phyloP scores from a whole-genome alignment of 192 early-diverging fungal genomes.

The Linnemannia schmuckeri region DNA sequence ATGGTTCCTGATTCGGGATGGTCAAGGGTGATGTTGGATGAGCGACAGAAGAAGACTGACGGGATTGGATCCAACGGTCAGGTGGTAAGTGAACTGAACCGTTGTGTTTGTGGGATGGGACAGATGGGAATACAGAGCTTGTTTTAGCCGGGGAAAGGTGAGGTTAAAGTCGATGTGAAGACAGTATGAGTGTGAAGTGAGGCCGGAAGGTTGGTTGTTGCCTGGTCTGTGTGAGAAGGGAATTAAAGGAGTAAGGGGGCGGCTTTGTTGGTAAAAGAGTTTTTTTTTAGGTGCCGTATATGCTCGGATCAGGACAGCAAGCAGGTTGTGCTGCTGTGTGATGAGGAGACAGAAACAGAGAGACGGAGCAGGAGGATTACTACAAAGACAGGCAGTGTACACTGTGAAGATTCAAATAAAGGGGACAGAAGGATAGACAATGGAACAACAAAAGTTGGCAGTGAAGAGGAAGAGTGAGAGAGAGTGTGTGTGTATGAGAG shows the following conservation, averaged over 20 bases:
- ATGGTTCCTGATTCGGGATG: neutral
- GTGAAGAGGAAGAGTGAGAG: neutral
- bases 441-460: neutral
- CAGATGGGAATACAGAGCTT: neutral
- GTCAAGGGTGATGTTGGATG: neutral
- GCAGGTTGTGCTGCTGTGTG: too few species aligned
- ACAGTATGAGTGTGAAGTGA: neutral
- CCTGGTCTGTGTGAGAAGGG: neutral
- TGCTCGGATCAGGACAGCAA: too few species aligned
- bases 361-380: too few species aligned
- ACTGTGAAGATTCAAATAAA: neutral
- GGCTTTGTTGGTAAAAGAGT: too few species aligned
- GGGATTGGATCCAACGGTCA: neutral
- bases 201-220: neutral
- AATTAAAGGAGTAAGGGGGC: neutral
- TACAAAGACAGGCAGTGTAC: too few species aligned
- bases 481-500: neutral
- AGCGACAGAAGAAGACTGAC: neutral
- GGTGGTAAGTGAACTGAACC: neutral
- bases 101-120: neutral
- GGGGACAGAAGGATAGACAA: neutral
- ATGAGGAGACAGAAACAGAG: too few species aligned
- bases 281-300: too few species aligned
- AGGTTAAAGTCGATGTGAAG: neutral
- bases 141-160: slow-evolving; percentile 1